Percentiles rank a stretch among this genome's conserved stretches.
phyloP scores from a whole-genome alignment of 352 stramenopile genomes.

The Globisporangium viniferum region DNA sequence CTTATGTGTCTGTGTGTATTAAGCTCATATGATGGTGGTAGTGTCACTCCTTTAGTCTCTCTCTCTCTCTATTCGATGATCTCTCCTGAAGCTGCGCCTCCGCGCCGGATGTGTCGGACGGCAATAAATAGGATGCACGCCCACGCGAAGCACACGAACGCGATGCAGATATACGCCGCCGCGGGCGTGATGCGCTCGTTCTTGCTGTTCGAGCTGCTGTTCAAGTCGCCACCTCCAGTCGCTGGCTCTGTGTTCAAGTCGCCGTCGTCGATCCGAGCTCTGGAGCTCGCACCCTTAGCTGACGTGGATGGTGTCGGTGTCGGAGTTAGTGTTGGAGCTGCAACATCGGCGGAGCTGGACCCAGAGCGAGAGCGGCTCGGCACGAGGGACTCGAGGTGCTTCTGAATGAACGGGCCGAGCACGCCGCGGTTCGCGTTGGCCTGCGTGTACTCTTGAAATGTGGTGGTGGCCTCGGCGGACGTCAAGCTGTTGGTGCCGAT shows the following conservation, averaged over 20 bases:
- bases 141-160: slow-evolving; percentile 42
- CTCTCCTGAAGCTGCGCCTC: background rate
- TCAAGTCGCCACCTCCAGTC: background rate
- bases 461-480: slow-evolving; percentile 10
- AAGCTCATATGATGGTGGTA: background rate
- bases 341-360: background rate
- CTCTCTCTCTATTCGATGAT: background rate
- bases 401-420: slow-evolving; percentile 46
- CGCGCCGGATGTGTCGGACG: slow-evolving; percentile 25
- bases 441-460: slow-evolving; percentile 26
- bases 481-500: slow-evolving; percentile 20
- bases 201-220: background rate
- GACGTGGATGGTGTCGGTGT: background rate
- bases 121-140: slow-evolving; percentile 51
- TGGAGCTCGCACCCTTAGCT: background rate
- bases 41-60: no score
- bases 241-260: background rate
- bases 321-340: background rate
- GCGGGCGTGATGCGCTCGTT: slow-evolving; percentile 24
- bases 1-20: background rate
- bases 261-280: background rate
- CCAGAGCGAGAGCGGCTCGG: slow-evolving; percentile 1
- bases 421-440: slow-evolving; percentile 47
- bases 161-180: slow-evolving; percentile 55
- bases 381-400: slow-evolving; percentile 37